Evolutionary conservation across 1,284 basidiomycete species (phyloP).

Genomic region (Papiliotrema terrestris): DNA sequence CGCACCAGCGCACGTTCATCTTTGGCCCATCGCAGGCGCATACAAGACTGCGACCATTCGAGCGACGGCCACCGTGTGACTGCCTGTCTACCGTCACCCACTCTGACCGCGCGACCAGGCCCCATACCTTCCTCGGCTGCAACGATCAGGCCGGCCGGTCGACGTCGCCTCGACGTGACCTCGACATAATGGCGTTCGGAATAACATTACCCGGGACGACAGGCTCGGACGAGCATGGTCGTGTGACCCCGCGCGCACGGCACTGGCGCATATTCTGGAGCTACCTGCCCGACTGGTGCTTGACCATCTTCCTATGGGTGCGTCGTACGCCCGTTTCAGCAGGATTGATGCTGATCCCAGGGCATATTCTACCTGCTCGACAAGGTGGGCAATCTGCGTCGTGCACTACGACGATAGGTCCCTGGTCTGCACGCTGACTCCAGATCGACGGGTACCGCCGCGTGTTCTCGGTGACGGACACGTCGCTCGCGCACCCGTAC

Average conservation of each 20-base stretch:
- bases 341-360: constrained; percentile 6
- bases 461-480: constrained; percentile 75
- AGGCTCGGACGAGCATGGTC: background rate
- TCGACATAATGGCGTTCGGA: background rate
- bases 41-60: too few relatives aligned
- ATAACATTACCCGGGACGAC: background rate
- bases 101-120: too few relatives aligned
- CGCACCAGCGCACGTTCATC: too few relatives aligned
- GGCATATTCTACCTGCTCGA: constrained; percentile 69
- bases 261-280: constrained; percentile 22
- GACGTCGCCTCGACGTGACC: too few relatives aligned
- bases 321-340: constrained; percentile 6
- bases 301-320: constrained; percentile 47
- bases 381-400: constrained; percentile 43
- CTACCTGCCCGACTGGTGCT: constrained; percentile 46
- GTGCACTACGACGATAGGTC: background rate
- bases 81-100: too few relatives aligned
- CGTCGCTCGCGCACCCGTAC: constrained; percentile 64
- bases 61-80: too few relatives aligned
- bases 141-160: too few relatives aligned
- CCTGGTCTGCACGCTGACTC: background rate
- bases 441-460: constrained; percentile 73
- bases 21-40: too few relatives aligned
- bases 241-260: background rate
- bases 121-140: too few relatives aligned